Evolutionary conservation across 169 alveolate genomes (phyloP).

Genomic region (Perkinsus olseni): DNA sequence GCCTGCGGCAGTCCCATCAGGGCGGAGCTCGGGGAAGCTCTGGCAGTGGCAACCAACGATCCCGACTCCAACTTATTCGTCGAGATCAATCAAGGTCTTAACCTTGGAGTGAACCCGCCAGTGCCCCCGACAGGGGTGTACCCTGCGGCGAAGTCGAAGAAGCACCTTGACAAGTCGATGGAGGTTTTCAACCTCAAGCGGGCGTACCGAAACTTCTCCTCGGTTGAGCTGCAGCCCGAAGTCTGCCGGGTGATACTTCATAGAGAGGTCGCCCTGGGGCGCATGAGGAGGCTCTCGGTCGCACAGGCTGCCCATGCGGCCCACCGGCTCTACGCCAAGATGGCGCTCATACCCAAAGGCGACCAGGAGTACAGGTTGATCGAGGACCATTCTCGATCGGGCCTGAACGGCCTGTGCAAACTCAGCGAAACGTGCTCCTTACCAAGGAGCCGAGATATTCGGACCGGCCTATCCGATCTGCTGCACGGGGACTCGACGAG

Average conservation of each 20-base stretch:
- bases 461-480: not conserved
- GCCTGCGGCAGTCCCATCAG: not conserved
- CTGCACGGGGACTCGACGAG: not conserved
- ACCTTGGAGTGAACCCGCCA: not conserved
- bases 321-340: not conserved
- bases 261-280: not conserved
- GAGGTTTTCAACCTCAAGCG: not conserved
- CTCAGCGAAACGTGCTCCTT: not conserved
- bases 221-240: not conserved
- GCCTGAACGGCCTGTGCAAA: not conserved
- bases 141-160: not conserved
- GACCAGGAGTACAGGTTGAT: not conserved
- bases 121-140: not conserved
- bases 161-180: not conserved
- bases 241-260: not conserved
- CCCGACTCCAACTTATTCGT: not conserved
- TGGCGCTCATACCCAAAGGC: not conserved
- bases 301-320: not conserved
- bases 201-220: not conserved
- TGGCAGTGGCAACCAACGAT: not conserved
- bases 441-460: not conserved
- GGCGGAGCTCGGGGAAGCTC: not conserved
- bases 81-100: not conserved
- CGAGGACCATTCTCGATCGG: not conserved
- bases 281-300: not conserved